A percentile compares a stretch with the other conserved stretches of the same genome.
These are phyloP conservation scores for Fusarium clavum DNA, from an alignment of 2,329 filamentous ascomycete genomes.

Conservation along the genomic window DNA sequence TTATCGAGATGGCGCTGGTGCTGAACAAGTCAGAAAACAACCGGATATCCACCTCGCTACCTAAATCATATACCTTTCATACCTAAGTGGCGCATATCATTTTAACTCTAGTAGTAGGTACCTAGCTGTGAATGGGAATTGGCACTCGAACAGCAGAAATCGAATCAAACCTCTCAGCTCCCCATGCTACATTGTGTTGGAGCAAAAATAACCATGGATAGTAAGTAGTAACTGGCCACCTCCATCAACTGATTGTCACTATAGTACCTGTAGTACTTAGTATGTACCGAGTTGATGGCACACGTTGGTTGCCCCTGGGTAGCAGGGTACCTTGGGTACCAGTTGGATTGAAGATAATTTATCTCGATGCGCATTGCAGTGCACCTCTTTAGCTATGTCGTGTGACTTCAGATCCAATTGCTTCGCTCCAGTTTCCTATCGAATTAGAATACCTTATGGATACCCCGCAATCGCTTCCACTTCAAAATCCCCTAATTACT, in stretches of 20 bases:
- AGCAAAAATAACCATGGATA: too few relatives aligned
- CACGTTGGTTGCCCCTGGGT: too few relatives aligned
- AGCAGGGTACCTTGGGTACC: too few relatives aligned
- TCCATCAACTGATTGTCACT: too few relatives aligned
- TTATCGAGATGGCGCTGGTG: not conserved
- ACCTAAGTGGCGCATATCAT: not conserved
- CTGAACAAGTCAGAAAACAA: not conserved
- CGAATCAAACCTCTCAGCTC: too few relatives aligned
- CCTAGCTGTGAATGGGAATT: too few relatives aligned
- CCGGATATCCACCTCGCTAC: not conserved
- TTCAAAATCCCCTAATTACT: slow-evolving; percentile 12
- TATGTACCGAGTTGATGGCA: too few relatives aligned
- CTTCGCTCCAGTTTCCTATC: slow-evolving; percentile 8
- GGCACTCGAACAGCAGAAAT: too few relatives aligned
- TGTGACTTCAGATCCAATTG: slow-evolving; percentile 1
- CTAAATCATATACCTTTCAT: not conserved
- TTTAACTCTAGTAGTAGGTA: not conserved
- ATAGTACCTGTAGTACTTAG: not conserved
- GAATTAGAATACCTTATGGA: slow-evolving; percentile 16
- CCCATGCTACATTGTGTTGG: too few relatives aligned
- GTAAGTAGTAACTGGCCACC: too few relatives aligned
- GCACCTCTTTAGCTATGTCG: not conserved
- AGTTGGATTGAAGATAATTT: not conserved
- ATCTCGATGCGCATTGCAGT: not conserved
- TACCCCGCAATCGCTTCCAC: slow-evolving; percentile 37